Percentiles rank a stretch among this genome's conserved stretches.
Evolutionary conservation across 2,329 filamentous ascomycete genomes (phyloP).

Genomic region (Arthrobotrys iridis): DNA sequence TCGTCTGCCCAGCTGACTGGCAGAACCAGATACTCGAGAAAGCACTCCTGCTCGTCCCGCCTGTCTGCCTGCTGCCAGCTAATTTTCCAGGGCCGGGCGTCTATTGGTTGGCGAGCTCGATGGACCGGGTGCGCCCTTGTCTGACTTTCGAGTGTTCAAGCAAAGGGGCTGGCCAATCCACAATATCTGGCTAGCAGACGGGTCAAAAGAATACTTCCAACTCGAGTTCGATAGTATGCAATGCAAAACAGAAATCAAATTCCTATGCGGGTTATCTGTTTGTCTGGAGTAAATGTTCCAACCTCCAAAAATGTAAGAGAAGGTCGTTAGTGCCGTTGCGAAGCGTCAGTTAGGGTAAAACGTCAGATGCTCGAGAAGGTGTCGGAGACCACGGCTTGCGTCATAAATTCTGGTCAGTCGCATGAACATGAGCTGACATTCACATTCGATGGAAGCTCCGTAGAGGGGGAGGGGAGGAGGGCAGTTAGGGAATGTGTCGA

Average conservation of each 20-base stretch:
- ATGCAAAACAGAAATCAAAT: too few relatives aligned
- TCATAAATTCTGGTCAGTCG: constrained; percentile 19
- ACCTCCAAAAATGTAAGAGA: not conserved
- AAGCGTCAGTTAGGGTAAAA: constrained; percentile 32
- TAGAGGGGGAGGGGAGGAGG: not conserved
- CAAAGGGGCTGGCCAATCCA: constrained; percentile 1
- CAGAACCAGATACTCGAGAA: too few relatives aligned
- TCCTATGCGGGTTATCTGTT: not conserved
- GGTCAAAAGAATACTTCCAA: constrained; percentile 11
- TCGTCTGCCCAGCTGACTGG: too few relatives aligned
- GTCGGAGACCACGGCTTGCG: constrained; percentile 19
- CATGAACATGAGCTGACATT: constrained; percentile 16
- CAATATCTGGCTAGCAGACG: not conserved
- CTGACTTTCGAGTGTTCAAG: not conserved
- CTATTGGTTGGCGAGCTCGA: constrained; percentile 15
- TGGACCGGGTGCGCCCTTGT: constrained; percentile 11
- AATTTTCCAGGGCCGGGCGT: constrained; percentile 1
- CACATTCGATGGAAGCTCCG: constrained; percentile 7
- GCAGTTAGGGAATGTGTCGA: too few relatives aligned
- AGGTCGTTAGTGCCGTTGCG: not conserved
- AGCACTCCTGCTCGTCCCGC: not conserved
- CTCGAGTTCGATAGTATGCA: constrained; percentile 7
- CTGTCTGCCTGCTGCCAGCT: not conserved
- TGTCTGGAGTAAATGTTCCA: constrained; percentile 3
- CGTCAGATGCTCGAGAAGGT: constrained; percentile 44